Evolutionary conservation across 73 alveolate genomes (phyloP).

Genomic region (Symbiodinium pilosum): DNA sequence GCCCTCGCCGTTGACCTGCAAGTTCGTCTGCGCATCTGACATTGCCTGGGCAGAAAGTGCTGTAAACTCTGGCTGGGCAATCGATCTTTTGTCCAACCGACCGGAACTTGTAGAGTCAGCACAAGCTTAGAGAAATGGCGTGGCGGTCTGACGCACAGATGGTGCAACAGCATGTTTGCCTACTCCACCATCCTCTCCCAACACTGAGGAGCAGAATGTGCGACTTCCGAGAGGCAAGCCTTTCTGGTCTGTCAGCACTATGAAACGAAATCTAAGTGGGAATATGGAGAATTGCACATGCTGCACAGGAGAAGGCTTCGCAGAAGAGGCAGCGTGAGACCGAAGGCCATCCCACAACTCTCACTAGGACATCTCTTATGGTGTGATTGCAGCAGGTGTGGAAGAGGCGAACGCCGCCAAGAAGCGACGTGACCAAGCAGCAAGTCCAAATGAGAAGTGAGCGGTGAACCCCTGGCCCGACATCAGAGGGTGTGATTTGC

Average conservation of each 20-base stretch:
- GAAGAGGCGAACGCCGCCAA: background rate
- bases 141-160: background rate
- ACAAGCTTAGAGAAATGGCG: background rate
- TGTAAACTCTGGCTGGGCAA: background rate
- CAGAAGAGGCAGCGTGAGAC: background rate
- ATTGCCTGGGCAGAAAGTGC: slow-evolving; percentile 6
- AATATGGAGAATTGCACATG: background rate
- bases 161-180: background rate
- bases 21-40: background rate
- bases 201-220: background rate
- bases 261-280: too few relatives aligned
- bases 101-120: background rate
- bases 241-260: too few relatives aligned
- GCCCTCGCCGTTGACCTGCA: background rate
- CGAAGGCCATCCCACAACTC: too few relatives aligned
- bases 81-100: background rate
- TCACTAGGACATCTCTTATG: background rate
- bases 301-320: background rate
- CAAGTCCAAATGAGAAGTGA: too few relatives aligned
- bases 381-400: background rate
- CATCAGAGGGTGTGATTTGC: too few relatives aligned
- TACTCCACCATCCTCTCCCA: background rate
- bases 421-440: background rate
- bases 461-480: too few relatives aligned
- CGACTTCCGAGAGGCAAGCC: background rate